Conservation (phyloP, 768 basidiomycete species). For the Agaricus subrufescens region DNA sequence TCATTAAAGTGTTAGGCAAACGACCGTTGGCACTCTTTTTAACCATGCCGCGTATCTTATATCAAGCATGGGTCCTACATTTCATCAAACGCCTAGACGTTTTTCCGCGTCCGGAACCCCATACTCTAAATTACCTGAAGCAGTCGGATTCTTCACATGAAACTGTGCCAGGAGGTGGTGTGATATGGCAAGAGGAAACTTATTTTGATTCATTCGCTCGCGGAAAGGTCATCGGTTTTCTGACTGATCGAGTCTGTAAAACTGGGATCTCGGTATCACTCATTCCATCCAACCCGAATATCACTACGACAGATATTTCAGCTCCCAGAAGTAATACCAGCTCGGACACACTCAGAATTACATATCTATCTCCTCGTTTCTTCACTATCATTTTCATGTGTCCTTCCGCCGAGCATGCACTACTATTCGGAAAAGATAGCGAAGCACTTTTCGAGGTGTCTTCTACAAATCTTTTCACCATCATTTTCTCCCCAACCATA, state of each 20-base stretch:
- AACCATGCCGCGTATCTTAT: constrained; percentile 56
- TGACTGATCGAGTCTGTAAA: constrained; percentile 29
- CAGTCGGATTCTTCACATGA: background rate
- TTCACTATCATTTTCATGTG: constrained; percentile 39
- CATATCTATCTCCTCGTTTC: constrained; percentile 40
- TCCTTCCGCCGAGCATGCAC: constrained; percentile 37
- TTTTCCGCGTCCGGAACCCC: constrained; percentile 55
- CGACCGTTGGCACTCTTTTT: constrained; percentile 52
- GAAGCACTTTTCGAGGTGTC: constrained; percentile 35
- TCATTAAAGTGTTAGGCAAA: constrained; percentile 33
- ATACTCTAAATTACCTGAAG: constrained; percentile 19
- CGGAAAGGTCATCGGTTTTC: constrained; percentile 26
- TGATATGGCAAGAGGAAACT: constrained; percentile 29
- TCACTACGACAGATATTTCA: constrained; percentile 20
- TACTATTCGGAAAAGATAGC: constrained; percentile 33
- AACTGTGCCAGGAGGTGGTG: constrained; percentile 21
- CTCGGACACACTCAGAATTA: constrained; percentile 25
- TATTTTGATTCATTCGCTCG: constrained; percentile 29
- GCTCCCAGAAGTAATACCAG: background rate
- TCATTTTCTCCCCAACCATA: constrained; percentile 23
- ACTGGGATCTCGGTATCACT: constrained; percentile 32
- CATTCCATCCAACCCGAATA: constrained; percentile 29
- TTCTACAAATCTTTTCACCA: constrained; percentile 28
- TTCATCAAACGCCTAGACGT: constrained; percentile 54
- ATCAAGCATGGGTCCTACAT: constrained; percentile 56